These are phyloP conservation scores for Trametopsis cervina DNA, from an alignment of 768 basidiomycete genomes.

Conservation along the genomic window DNA sequence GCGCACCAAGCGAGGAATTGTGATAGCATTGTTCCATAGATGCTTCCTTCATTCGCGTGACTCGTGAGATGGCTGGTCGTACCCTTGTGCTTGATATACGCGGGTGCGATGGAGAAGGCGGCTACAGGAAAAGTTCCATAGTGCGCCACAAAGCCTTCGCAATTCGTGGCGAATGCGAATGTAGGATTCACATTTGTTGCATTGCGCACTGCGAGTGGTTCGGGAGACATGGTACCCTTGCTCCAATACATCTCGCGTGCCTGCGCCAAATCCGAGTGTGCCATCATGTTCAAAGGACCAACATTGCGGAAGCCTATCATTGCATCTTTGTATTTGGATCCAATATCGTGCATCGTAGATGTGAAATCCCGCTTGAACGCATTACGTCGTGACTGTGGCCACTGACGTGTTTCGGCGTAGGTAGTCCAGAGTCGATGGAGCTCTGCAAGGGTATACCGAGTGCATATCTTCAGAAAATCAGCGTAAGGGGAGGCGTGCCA, in stretches of 20 bases:
- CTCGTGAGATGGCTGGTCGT: background rate
- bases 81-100: background rate
- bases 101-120: constrained; percentile 35
- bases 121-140: constrained; percentile 37
- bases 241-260: constrained; percentile 31
- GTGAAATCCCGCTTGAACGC: background rate
- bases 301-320: constrained; percentile 23
- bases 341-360: background rate
- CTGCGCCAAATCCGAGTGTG: constrained; percentile 13
- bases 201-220: constrained; percentile 10
- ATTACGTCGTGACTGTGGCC: background rate
- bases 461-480: constrained; percentile 31
- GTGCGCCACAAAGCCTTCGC: constrained; percentile 34
- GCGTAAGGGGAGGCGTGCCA: constrained; percentile 39
- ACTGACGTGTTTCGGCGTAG: constrained; percentile 11
- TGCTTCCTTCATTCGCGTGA: no score
- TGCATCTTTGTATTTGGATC: background rate
- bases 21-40: background rate
- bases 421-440: constrained; percentile 34
- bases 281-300: constrained; percentile 27
- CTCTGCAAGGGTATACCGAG: constrained; percentile 29
- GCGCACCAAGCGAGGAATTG: constrained; percentile 13
- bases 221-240: constrained; percentile 31
- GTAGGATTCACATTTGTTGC: constrained; percentile 37
- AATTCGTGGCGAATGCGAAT: constrained; percentile 34